Percentiles rank a stretch among this genome's conserved stretches.
Evolutionary conservation across 1,139 yeast species (phyloP).

Genomic region (Debaryomyces nepalensis): DNA sequence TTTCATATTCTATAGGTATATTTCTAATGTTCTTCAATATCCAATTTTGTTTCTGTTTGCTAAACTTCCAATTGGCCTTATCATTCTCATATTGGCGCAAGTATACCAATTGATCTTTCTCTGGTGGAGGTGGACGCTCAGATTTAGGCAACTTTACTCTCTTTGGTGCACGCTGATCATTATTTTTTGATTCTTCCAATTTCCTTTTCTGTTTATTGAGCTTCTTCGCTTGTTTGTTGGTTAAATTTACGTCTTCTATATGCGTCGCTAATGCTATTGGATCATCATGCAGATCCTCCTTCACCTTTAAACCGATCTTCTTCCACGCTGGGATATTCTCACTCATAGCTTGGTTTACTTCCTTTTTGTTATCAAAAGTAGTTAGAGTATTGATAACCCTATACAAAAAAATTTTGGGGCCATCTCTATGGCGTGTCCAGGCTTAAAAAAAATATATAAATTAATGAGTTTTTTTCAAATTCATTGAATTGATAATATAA

Average conservation of each 20-base stretch:
- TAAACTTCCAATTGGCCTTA: slow-evolving; percentile 80
- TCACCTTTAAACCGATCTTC: slow-evolving; percentile 71
- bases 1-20: slow-evolving; percentile 61
- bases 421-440: slow-evolving; percentile 9
- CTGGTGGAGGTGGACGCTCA: slow-evolving; percentile 77
- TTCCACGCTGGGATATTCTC: slow-evolving; percentile 85
- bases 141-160: slow-evolving; percentile 74
- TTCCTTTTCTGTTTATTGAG: slow-evolving; percentile 42
- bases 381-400: not conserved
- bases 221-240: slow-evolving; percentile 52
- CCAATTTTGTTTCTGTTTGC: slow-evolving; percentile 96
- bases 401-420: slow-evolving; percentile 8
- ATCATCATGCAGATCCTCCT: slow-evolving; percentile 44
- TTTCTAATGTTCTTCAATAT: slow-evolving; percentile 66
- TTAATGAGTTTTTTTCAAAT: not conserved
- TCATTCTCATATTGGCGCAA: slow-evolving; percentile 68
- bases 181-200: slow-evolving; percentile 25
- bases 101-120: slow-evolving; percentile 79
- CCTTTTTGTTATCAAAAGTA: not conserved
- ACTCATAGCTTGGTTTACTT: slow-evolving; percentile 5
- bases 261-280: slow-evolving; percentile 46
- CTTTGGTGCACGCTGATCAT: slow-evolving; percentile 65
- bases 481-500: not conserved
- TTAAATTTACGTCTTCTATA: slow-evolving; percentile 50
- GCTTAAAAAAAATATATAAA: slow-evolving; percentile 1